phyloP scores from a whole-genome alignment of 2,329 filamentous ascomycete genomes.

The Trichoderma guizhouense region DNA sequence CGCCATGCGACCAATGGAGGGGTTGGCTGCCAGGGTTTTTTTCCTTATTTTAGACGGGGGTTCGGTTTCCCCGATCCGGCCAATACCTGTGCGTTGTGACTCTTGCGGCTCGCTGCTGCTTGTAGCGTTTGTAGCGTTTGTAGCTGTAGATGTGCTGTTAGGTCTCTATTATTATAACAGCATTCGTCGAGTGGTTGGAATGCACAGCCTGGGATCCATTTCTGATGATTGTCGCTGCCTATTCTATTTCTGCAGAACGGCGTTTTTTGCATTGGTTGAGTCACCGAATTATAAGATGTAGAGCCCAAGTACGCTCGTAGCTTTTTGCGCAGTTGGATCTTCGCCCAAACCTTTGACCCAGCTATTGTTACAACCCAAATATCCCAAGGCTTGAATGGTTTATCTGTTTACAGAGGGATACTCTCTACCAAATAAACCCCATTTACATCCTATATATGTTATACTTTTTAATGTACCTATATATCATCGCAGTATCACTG shows the following conservation, averaged over 20 bases:
- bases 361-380: no score
- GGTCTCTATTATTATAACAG: background rate
- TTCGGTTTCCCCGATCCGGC: constrained; percentile 16
- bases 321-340: no score
- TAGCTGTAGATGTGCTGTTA: background rate
- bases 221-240: background rate
- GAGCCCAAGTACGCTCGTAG: no score
- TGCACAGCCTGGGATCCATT: background rate
- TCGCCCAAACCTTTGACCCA: no score
- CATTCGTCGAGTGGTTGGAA: background rate
- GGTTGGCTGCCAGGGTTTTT: constrained; percentile 3
- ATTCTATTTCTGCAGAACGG: background rate
- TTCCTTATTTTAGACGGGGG: background rate
- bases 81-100: background rate
- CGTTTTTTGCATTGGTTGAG: background rate
- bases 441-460: background rate
- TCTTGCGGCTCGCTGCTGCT: background rate
- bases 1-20: constrained; percentile 18
- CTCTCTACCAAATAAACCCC: no score
- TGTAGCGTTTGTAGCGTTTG: no score
- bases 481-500: background rate
- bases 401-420: no score
- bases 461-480: background rate
- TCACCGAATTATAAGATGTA: background rate
- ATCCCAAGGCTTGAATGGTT: no score